Evolutionary conservation across 2,329 filamentous ascomycete genomes (phyloP), one percentile per base, ranked within the genome.

Genomic region (Cladophialophora bantiana): DNA sequence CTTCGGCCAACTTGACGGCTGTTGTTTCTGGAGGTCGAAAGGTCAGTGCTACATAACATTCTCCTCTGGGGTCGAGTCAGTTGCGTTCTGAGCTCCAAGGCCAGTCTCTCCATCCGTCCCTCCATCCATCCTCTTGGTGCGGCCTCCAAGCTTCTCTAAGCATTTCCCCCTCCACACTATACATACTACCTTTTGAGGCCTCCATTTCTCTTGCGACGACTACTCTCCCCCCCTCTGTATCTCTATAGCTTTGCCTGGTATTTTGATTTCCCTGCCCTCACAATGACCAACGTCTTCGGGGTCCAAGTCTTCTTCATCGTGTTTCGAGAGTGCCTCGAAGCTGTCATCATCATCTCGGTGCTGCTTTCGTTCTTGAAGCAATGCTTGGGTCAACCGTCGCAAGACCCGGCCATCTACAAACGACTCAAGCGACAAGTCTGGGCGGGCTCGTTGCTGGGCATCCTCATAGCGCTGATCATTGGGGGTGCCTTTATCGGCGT

Each of bases 271-370:
- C 26, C 26, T 26, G 2, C 26, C 26, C 26, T 26, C 72, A 89
- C 86, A 81, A 88, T 89, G 76, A 83, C 85, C 69, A 86, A 90
- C 76, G 88, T 93, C 64, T 93, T 93, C 78, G 86, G 90, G 68
- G 87, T 93, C 31, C 90, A 90, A 84, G 88, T 96, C 62, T 96
- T 96, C 82, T 94, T 97, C 82, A 91, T 96, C 77, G 89, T 91
- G 80, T 95, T 96, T 77, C 89, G 93, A 76, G 93, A 96, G 81
- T 88, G 88, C 57, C 82, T 96, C 56, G 93, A 96, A 82, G 90
- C 90, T 0, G 89, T 86, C 74, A 93, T 96, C 75, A 91, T 96
- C 73, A 88, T 96, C 68, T 94, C 93, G 0, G 90, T 96, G n/a
- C 83, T 96, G 35, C 85, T 96, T 48, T 88, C 92, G 31, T 95